A percentile compares a stretch with the other conserved stretches of the same genome.
Conservation (phyloP, 2,329 filamentous ascomycete species). For the Cladophialophora yegresii region DNA sequence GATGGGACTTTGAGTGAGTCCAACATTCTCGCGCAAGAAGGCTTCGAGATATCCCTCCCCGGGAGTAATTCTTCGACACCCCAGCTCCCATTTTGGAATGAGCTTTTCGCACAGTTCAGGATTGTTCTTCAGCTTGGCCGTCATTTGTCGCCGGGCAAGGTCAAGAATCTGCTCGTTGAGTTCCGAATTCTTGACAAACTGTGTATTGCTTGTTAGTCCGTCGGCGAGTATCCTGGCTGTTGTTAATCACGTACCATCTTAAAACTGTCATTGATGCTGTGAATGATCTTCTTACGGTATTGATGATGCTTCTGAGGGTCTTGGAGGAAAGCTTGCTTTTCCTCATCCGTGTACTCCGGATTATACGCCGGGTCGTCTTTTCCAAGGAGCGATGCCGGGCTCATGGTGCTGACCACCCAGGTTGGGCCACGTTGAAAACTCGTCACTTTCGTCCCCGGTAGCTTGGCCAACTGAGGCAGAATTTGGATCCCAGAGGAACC, state of each 20-base stretch:
- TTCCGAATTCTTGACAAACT: constrained; percentile 24
- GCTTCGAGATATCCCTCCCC: constrained; percentile 57
- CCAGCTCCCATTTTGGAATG: constrained; percentile 39
- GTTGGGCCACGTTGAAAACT: constrained; percentile 42
- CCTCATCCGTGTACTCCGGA: constrained; percentile 37
- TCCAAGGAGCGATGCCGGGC: constrained; percentile 29
- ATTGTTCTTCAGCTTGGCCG: constrained; percentile 30
- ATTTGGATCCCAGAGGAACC: constrained; percentile 47
- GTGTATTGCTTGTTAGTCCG: constrained; percentile 5
- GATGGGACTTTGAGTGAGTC: constrained; percentile 40
- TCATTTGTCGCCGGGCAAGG: constrained; percentile 24
- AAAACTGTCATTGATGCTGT: constrained; percentile 32
- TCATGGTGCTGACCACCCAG: constrained; percentile 39
- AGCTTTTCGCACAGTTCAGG: constrained; percentile 32
- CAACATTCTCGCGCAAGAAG: constrained; percentile 45
- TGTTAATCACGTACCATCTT: constrained; percentile 15
- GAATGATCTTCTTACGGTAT: constrained; percentile 42
- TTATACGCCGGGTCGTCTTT: constrained; percentile 36
- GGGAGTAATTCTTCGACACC: constrained; percentile 54
- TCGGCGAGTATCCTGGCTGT: neutral
- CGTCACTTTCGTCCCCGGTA: constrained; percentile 35
- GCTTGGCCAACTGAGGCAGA: constrained; percentile 37
- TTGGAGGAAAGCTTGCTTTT: constrained; percentile 37
- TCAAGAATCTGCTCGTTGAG: constrained; percentile 24
- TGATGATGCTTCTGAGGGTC: constrained; percentile 39